Evolutionary conservation across 2,329 filamentous ascomycete species (phyloP), one percentile per base, ranked within the genome.

Genomic region (Penicillium rolfsii): DNA sequence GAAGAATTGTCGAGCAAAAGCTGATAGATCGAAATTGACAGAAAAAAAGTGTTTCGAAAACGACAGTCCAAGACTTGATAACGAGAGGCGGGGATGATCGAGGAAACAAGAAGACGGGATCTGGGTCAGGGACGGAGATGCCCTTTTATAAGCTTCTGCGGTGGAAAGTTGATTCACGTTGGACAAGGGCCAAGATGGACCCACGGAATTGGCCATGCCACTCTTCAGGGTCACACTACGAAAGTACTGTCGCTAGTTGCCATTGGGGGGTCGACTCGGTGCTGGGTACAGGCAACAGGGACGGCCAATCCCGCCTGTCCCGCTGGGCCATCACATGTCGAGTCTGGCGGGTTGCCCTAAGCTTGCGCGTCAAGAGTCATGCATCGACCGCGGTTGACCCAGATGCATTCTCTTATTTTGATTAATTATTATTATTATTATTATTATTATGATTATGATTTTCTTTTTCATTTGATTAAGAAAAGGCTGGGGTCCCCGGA

Each of bases 111-210:
- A 49, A 53, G 38, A 38, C 26, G 26, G 55, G 50, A 58, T 46
- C 52, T 28, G 38, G 52, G 55, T 49, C 56, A 38, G 60, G 63
- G 59, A 43, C 45, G 50, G 53, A 36, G 43, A 61, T 50, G 55
- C 62, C 61, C 61, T 62, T 70, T 70, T 70, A 68, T 68, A 70
- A 62, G 63, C 64, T 67, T 64, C 54, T 33, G 30, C 38, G 36
- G 30, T 22, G 45, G 8, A n/a, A 30, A 48, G 26, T 30, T n/a
- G 45, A 48, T n/a, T 26, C 14, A 16, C 28, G 7, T 48, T 30
- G 45, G 45, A 19, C 45, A 9, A 22, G 40, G 3, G 19, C 7
- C 40, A 43, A 22, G 40, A 41, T 22, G 12, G 28, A 41, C 48
- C 40, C 8, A 26, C 16, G n/a, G 48, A 48, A 45, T 43, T 49